Base-by-base conservation (phyloP, 257 asterid species). In the Henckelia pumila region DNA sequence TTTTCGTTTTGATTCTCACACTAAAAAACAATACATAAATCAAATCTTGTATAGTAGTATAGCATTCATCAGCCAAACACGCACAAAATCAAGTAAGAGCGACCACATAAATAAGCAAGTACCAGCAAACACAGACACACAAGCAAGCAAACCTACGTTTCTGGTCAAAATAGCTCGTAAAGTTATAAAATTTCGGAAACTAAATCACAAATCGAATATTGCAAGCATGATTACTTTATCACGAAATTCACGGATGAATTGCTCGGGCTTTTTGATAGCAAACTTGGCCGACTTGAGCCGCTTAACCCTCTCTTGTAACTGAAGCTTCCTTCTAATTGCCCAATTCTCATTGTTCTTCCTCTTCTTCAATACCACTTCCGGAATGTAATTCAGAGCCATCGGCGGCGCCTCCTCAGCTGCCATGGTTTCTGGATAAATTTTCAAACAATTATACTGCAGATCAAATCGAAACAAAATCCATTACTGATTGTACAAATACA, bases 301-400 rank as follows among this genome's bases (percentile, higher is more conserved):
- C 81, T 84, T 88, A 28, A 69, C 85, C 82, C 81, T 81, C 83
- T 90, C 95, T 71, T 88, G 81, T 35, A 80, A 28, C 75, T 85
- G 95, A 64, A 81, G 78, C 62, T 84, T 93, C 75, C 95, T 88
- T 49, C 75, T 82, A 53, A 93, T 77, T 8, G 96, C 96, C 97
- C 97, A 90, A 56, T 85, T 81, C 76, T 93, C 99, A 67, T 88
- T 93, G 82, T 77, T 90, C 84, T 78, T 93, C 84, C 97, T 84
- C 81, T 90, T 90, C 91, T 93, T 88, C 82, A 93, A 63, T 60
- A 93, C 82, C 60, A 90, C 90, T 77, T 93, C 98, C 23, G 93
- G 89, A 47, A 86, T 80, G 73, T 85, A 86, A 61, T 82, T 83
- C 78, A 90, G 68, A 56, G 74, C 80, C 64, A 57, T 68, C 70